Conservation (phyloP, 148 eudicot genomes). For the Dianthus caryophyllus region DNA sequence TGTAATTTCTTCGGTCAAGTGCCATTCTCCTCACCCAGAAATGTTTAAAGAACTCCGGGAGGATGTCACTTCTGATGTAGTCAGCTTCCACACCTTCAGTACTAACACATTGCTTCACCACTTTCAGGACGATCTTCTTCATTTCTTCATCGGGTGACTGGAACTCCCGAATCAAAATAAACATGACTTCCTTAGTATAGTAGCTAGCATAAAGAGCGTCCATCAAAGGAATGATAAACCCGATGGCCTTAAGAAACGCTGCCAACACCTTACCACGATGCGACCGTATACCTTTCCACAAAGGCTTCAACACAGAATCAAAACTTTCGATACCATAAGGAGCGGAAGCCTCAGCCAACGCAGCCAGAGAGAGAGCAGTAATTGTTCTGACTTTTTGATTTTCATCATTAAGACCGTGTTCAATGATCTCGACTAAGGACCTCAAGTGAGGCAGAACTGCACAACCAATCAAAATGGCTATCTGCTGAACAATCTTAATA, state of each 20-base stretch:
- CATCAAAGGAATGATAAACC: slow-evolving; percentile 93
- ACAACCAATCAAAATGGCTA: slow-evolving; percentile 93
- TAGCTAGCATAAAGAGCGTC: slow-evolving; percentile 97
- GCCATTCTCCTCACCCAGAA: slow-evolving; percentile 99
- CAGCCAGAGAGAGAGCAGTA: slow-evolving; percentile 91
- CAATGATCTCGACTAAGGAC: slow-evolving; percentile 91
- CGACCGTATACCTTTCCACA: slow-evolving; percentile 96
- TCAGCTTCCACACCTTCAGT: slow-evolving; percentile 97
- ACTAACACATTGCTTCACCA: slow-evolving; percentile 97
- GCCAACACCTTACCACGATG: slow-evolving; percentile 99
- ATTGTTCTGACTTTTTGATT: slow-evolving; percentile 97
- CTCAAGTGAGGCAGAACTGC: slow-evolving; percentile 95
- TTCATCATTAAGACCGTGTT: slow-evolving; percentile 94
- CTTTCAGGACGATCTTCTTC: slow-evolving; percentile 96
- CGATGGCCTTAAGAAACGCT: slow-evolving; percentile 93
- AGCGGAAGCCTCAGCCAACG: slow-evolving; percentile 98
- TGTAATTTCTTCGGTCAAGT: slow-evolving; percentile 84
- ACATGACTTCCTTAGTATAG: slow-evolving; percentile 95
- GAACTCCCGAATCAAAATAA: slow-evolving; percentile 84
- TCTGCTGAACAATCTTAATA: slow-evolving; percentile 95
- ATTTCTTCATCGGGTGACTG: slow-evolving; percentile 99
- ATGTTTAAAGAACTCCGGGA: slow-evolving; percentile 84
- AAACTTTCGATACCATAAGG: slow-evolving; percentile 99
- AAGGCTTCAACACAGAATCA: slow-evolving; percentile 91
- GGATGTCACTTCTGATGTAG: slow-evolving; percentile 78